Evolutionary conservation across 768 basidiomycete species (phyloP).

Genomic region (Rhodocollybia butyracea): DNA sequence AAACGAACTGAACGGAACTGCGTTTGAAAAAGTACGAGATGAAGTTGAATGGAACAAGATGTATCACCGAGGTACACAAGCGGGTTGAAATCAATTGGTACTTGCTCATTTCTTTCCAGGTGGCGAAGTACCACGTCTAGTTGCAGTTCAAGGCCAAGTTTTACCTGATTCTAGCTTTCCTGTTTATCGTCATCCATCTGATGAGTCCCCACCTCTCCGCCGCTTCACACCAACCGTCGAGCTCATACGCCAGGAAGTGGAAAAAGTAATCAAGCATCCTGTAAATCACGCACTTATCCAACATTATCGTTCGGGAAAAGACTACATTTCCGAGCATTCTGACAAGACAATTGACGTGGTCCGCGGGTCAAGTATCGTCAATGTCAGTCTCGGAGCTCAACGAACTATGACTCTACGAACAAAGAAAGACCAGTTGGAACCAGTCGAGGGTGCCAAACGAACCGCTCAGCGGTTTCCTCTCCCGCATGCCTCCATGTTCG

Average conservation of each 20-base stretch:
- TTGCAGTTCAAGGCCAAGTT: constrained; percentile 59
- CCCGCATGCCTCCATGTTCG: constrained; percentile 81
- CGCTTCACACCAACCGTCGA: constrained; percentile 70
- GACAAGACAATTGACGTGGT: constrained; percentile 86
- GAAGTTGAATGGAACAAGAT: constrained; percentile 76
- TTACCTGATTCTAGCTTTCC: constrained; percentile 48
- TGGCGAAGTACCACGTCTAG: constrained; percentile 67
- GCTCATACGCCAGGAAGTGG: constrained; percentile 59
- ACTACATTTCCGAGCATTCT: constrained; percentile 84
- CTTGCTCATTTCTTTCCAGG: constrained; percentile 35
- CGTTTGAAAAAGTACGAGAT: constrained; percentile 53
- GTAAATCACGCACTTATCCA: constrained; percentile 86
- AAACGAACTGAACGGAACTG: constrained; percentile 43
- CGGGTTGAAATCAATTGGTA: not conserved
- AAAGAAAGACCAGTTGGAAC: constrained; percentile 46
- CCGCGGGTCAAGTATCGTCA: constrained; percentile 70
- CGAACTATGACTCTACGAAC: constrained; percentile 71
- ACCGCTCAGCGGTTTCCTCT: constrained; percentile 63
- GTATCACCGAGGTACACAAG: constrained; percentile 63
- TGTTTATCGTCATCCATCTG: constrained; percentile 80
- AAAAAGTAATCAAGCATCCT: constrained; percentile 55
- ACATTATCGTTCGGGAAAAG: constrained; percentile 72
- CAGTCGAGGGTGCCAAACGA: constrained; percentile 7
- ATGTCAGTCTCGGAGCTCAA: constrained; percentile 78
- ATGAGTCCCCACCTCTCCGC: constrained; percentile 66